Base-by-base conservation (phyloP, 78 protist genomes). In the Bigelowiella natans region DNA sequence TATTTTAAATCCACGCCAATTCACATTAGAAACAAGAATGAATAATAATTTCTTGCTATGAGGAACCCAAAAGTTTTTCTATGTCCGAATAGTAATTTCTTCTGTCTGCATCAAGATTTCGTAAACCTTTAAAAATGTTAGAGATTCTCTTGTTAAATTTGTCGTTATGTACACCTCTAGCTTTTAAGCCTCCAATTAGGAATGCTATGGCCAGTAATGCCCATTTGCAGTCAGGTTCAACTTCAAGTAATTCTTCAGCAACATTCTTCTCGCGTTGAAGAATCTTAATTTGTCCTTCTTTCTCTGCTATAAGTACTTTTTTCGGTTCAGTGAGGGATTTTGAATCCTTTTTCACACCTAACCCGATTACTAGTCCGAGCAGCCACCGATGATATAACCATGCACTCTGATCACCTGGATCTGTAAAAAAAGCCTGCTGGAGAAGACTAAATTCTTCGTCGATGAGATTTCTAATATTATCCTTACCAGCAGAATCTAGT, bases 351-450 rank as follows among this genome's bases (percentile, higher is more conserved):
- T 51, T 18, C 73, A 51, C 73, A 7, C 73, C 73, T 18, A 51
- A 51, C 34, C 73, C 73, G 18, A 51, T 51, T 18, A 51, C 73
- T 18, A 26, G 73, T 37, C 34, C 83, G 1, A 84, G 82, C 83
- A 96, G 89, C 96, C 96, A 97, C 30, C 94, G 94, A 39, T 89
- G 95, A 93, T 96, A 97, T 38, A 96, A 39, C 98, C 98, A 97
- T 2, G 96, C 92, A 51, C 94, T 88, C 90, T 96, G 97, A 89
- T 97, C 98, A 51, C 91, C 85, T n/a, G 98, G 98, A 64, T 94
- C 96, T 26, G 96, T 95, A 83, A 90, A 97, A 31, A 92, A 91
- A 7, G 98, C 98, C 37, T 90, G 86, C 39, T 91, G 83, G 31
- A 94, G 96, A 39, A 91, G 89, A 2, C 93, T 96, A 37, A 97